phyloP scores from a whole-genome alignment of 2,329 filamentous ascomycete species.

The Paracoccidioides lutzii region DNA sequence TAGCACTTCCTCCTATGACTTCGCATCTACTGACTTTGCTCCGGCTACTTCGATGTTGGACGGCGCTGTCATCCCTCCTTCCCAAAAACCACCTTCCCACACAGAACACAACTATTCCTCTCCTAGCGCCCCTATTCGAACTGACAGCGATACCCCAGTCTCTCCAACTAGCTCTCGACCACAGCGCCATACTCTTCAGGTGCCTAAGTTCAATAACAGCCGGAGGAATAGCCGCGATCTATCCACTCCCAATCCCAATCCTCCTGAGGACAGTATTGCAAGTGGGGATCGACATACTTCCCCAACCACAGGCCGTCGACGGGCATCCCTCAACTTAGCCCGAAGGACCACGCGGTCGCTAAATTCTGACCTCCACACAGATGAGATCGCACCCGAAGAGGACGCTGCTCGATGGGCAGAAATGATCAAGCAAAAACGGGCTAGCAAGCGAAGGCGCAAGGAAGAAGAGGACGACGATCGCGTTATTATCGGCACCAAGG shows the following conservation, averaged over 20 bases:
- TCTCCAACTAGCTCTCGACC: constrained; percentile 41
- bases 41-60: constrained; percentile 21
- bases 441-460: constrained; percentile 68
- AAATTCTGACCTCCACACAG: constrained; percentile 68
- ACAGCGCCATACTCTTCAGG: constrained; percentile 78
- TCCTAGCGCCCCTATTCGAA: constrained; percentile 3
- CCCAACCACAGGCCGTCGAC: constrained; percentile 48
- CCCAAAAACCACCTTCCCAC: constrained; percentile 19
- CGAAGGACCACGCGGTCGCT: constrained; percentile 73
- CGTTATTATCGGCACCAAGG: constrained; percentile 90
- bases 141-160: constrained; percentile 6
- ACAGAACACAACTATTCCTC: constrained; percentile 7
- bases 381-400: constrained; percentile 76
- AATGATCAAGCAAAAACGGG: constrained; percentile 79
- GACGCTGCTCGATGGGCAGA: constrained; percentile 88
- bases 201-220: constrained; percentile 55
- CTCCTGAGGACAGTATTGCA: constrained; percentile 46
- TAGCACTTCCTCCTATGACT: constrained; percentile 20
- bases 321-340: constrained; percentile 71
- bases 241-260: constrained; percentile 25
- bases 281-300: constrained; percentile 75
- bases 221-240: constrained; percentile 55
- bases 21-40: constrained; percentile 17
- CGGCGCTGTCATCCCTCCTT: constrained; percentile 19
- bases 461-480: constrained; percentile 84